Evolutionary conservation across 1,139 yeast species (phyloP), one percentile per base, ranked within the genome.

Genomic region (Kodamaea plutei): DNA sequence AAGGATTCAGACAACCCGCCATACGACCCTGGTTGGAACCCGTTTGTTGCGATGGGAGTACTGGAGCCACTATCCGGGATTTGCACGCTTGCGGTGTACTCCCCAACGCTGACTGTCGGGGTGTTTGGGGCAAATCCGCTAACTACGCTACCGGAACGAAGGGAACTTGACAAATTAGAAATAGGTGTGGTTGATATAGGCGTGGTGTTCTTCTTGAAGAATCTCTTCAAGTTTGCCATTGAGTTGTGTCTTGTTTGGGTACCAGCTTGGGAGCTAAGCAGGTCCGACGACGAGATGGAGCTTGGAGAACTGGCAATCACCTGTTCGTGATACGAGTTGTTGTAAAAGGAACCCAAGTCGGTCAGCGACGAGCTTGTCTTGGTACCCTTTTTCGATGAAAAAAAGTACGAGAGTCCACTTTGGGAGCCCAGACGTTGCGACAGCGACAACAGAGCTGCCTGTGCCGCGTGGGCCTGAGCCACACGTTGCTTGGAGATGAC

Each of bases 401-500:
- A 73, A 46, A 62, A 65, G 34, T 64, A 68, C 7, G 76, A 62
- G 15, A 76, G 64, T n/a, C 73, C 72, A 1, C 76, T 67, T 41
- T 72, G 71, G 11, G 73, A 68, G 4, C 62, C 63, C 24, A 65
- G 59, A 30, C 62, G 51, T 36, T 56, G 66, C 14, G 58, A 56
- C 26, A 61, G 45, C 13, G 60, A 47, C 26, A 58, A 50, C 13
- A 64, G 52, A 5, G 60, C 54, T 7, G 60, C 64, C 18, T 50
- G 58, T 5, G 57, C 58, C 5, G 69, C 69, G 35, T 67, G 73
- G 27, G 65, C 78, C 44, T 76, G 81, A 20, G 79, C 82, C 16
- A 80, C 73, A 41, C 83, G 71, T 44, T 79, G 89, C 45, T 80
- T 80, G 4, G 88, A 79, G 24, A 82, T 73, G 27, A 82, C 77